Evolutionary conservation across 441 rosid genomes (phyloP).

Genomic region (Populus hybrid): DNA sequence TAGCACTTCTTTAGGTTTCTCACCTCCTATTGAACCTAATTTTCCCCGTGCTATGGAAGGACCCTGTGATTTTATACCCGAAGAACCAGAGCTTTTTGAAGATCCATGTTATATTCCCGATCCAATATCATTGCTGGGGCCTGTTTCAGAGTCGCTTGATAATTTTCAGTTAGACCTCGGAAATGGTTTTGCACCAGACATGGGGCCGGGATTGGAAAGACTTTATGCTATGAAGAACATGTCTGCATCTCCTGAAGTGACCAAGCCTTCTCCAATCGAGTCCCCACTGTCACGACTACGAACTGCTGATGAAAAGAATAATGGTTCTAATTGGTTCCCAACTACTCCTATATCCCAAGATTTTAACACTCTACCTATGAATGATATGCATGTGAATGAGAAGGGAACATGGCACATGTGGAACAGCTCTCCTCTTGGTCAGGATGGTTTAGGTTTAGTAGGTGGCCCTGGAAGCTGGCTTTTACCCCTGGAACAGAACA

Average conservation of each 20-base stretch:
- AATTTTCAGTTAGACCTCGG: slow-evolving; percentile 72
- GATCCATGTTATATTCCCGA: slow-evolving; percentile 94
- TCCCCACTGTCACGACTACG: slow-evolving; percentile 73
- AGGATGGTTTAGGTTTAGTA: slow-evolving; percentile 58
- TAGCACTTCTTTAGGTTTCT: slow-evolving; percentile 65
- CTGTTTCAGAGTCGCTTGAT: slow-evolving; percentile 89
- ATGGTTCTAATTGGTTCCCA: slow-evolving; percentile 43
- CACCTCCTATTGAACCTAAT: slow-evolving; percentile 53
- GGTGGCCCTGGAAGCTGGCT: slow-evolving; percentile 67
- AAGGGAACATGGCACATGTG: slow-evolving; percentile 95
- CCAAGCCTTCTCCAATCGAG: slow-evolving; percentile 87
- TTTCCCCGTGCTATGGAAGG: slow-evolving; percentile 42
- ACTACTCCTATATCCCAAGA: slow-evolving; percentile 45
- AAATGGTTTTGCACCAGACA: slow-evolving; percentile 43
- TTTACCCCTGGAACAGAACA: slow-evolving; percentile 44
- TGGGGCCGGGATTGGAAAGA: slow-evolving; percentile 49
- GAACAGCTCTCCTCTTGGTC: slow-evolving; percentile 78
- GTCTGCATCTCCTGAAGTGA: slow-evolving; percentile 51
- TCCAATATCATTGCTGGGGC: slow-evolving; percentile 83
- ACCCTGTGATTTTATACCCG: slow-evolving; percentile 41
- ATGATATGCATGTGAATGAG: slow-evolving; percentile 41
- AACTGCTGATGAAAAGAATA: slow-evolving; percentile 56
- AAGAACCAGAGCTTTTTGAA: slow-evolving; percentile 82
- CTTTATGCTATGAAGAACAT: slow-evolving; percentile 34
- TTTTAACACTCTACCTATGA: slow-evolving; percentile 24